Evolutionary conservation across 345 rosid genomes (phyloP).

Genomic region (Clausena lansium): DNA sequence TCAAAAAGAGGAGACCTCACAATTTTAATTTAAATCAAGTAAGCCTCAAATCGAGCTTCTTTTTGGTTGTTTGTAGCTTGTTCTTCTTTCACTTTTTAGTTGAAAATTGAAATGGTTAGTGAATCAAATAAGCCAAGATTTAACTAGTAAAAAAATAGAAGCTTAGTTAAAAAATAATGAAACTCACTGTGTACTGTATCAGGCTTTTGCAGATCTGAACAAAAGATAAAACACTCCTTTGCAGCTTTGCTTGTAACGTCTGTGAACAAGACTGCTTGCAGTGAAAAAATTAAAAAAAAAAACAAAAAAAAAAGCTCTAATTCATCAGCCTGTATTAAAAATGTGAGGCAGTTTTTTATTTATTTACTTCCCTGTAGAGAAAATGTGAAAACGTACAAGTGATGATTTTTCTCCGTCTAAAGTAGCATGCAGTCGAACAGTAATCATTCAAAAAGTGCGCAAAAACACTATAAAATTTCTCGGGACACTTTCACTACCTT

Average conservation of each 20-base stretch:
- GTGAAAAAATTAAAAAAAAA: too few species aligned
- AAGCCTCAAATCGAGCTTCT: slow-evolving; percentile 24
- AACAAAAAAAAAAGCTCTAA: not conserved
- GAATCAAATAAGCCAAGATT: slow-evolving; percentile 5
- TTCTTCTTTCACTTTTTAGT: slow-evolving; percentile 20
- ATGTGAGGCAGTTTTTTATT: not conserved
- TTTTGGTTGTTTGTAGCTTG: slow-evolving; percentile 30
- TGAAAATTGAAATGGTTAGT: slow-evolving; percentile 20
- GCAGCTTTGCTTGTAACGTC: not conserved
- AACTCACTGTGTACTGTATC: not conserved
- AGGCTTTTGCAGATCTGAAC: slow-evolving; percentile 27
- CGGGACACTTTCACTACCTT: slow-evolving; percentile 2
- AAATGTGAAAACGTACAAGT: slow-evolving; percentile 16
- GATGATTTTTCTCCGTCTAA: slow-evolving; percentile 23
- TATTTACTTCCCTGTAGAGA: not conserved
- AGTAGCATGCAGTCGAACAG: slow-evolving; percentile 15
- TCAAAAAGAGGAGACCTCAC: slow-evolving; percentile 28
- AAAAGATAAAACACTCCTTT: not conserved
- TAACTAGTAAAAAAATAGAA: not conserved
- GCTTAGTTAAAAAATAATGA: not conserved
- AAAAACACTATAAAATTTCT: not conserved
- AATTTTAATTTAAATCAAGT: slow-evolving; percentile 3
- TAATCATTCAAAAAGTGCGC: slow-evolving; percentile 11
- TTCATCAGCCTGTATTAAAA: not conserved
- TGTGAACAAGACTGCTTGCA: not conserved